Base-by-base conservation (phyloP, 805 yeast species). In the Candida parachauliodes region DNA sequence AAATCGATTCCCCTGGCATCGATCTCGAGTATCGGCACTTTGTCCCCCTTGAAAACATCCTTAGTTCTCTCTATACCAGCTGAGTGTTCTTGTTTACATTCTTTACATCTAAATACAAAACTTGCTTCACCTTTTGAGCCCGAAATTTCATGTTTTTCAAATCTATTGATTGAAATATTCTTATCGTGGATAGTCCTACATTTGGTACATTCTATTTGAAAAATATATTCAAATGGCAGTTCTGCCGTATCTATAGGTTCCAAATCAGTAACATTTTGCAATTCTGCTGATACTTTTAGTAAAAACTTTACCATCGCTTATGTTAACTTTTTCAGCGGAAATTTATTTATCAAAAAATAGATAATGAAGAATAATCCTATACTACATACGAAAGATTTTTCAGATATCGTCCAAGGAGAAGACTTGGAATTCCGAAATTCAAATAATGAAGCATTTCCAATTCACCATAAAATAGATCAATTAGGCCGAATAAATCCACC, bases 1-100 rank as follows among this genome's bases (percentile, higher is more conserved):
- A 88, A 64, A 36, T 86, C 94, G 28, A 87, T 59, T 3, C 98
- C 98, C 49, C 98, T 77, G 34, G 88, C 74, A 52, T 93, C 98
- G 39, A 93, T 76, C 28, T 78, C 78, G 21, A 88, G 65, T 21
- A 89, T 52, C 2, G 57, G 56, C 7, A 66, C 72, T 26, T 61
- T 69, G 9, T 74, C 83, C 2, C 44, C 44, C 1, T 62, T 57
- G 45, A 56, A 46, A 25, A 42, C 46, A 15, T 68, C 65, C 8
- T 60, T 48, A 2, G 68, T 57, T 26, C 64, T 46, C n/a, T 39
- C 32, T 12, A 68, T 52, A 22, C 49, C 46, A 1, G 72, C 70
- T 6, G 68, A 57, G 37, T 60, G 66, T 40, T 66, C 72, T 17
- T 46, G 40, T 40, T 65, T 68, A 60, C 96, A 88, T 44, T 68